These are phyloP conservation scores for Chlamydomonas applanata DNA, from an alignment of 139 green algal genomes.

Conservation along the genomic window DNA sequence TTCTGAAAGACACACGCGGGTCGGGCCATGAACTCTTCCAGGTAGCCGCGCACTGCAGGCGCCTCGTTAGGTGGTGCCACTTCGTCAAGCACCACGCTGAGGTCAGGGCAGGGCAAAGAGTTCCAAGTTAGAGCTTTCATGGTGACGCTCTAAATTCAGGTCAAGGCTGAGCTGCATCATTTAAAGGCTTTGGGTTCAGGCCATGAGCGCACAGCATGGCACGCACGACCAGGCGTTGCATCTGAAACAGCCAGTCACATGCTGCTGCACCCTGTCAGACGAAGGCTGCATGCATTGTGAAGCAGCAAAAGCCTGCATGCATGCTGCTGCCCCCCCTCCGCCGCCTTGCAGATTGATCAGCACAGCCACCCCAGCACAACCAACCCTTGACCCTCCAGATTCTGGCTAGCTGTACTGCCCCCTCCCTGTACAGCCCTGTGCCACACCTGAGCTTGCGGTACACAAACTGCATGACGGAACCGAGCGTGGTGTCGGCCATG, in stretches of 20 bases:
- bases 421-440: not conserved
- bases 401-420: not conserved
- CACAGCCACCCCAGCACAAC: too few relatives aligned
- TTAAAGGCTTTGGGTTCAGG: too few relatives aligned
- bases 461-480: slow-evolving; percentile 53
- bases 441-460: slow-evolving; percentile 40
- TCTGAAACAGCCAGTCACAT: too few relatives aligned
- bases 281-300: not conserved
- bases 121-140: not conserved
- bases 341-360: too few relatives aligned
- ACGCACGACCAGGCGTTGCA: too few relatives aligned
- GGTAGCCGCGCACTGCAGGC: slow-evolving; percentile 17
- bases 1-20: slow-evolving; percentile 42
- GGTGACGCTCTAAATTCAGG: not conserved
- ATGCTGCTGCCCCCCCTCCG: too few relatives aligned
- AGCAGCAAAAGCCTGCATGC: too few relatives aligned
- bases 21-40: slow-evolving; percentile 47
- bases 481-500: slow-evolving; percentile 43
- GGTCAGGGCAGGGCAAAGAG: not conserved
- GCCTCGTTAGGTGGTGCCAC: slow-evolving; percentile 11
- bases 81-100: slow-evolving; percentile 20
- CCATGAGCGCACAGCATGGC: too few relatives aligned
- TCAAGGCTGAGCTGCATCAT: too few relatives aligned
- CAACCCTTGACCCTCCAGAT: too few relatives aligned
- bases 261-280: not conserved